Base-by-base conservation (phyloP, 2,329 filamentous ascomycete species). In the Lecanoromycetidae sp. region DNA sequence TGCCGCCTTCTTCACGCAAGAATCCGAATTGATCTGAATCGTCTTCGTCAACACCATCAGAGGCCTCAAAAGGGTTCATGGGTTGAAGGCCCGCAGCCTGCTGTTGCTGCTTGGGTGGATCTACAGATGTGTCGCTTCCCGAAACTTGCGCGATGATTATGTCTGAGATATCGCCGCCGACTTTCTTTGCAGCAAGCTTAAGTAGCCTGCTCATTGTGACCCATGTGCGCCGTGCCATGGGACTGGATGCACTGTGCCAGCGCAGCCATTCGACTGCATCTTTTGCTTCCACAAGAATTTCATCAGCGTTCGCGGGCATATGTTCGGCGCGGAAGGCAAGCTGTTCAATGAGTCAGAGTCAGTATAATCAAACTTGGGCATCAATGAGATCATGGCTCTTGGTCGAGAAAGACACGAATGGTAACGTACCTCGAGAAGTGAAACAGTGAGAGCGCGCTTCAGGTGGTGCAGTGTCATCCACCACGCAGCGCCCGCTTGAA, bases 391-490 rank as follows among this genome's bases (percentile, higher is more conserved):
- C n/a, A n/a, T n/a, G n/a, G n/a, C n/a, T n/a, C n/a, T n/a, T n/a
- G n/a, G n/a, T n/a, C n/a, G n/a, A n/a, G n/a, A n/a, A n/a, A n/a
- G n/a, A n/a, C n/a, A n/a, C n/a, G n/a, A n/a, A n/a, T n/a, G n/a
- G n/a, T n/a, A n/a, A n/a, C n/a, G n/a, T n/a, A n/a, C n/a, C n/a
- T n/a, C 44, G 38, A 70, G 62, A 40, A 70, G 62, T 23, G 70
- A 57, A 15, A 70, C 62, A 3, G 65, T 68, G 3, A 60, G 57
- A 2, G 66, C 59, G 54, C 70, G 68, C 58, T 70, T 68, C 15
- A 70, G 56, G 42, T 64, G 66, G 48, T 70, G 67, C 32, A 70
- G 57, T 22, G 68, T 60, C 51, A 61, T 64, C 65, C 66, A 70
- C 68, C 68, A 70, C 13, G 66, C 65, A 8, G 61, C 60, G 5